Evolutionary conservation across 2,329 filamentous ascomycete genomes (phyloP), one percentile per base, ranked within the genome.

Genomic region (Apiospora marii): DNA sequence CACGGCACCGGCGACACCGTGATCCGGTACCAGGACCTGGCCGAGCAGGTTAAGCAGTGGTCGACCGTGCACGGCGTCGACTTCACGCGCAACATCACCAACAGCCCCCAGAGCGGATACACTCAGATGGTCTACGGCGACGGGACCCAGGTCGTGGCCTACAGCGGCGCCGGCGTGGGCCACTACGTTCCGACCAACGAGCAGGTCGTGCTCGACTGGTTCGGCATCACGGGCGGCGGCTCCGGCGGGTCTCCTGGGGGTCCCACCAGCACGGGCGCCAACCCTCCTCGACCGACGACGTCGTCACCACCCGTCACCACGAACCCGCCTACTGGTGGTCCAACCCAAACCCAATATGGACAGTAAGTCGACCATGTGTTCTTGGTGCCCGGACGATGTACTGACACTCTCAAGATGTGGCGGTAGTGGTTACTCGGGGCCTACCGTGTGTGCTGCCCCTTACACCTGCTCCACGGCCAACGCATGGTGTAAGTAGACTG

Each of bases 31-130:
- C 76, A 76, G 27, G 79, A 81, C 70, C 76, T 79, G 10, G 77
- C 75, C 8, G 81, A 82, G 72, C 75, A 77, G 7, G 73, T 82
- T 49, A 82, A 82, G 70, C 76, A 83, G 75, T 83, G 81, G 82
- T 79, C 79, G 19, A 78, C 80, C 10, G 81, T 87, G 3, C 80
- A 82, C 49, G 83, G 83, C 16, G 75, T 73, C 37, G 24, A 1
- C 37, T 70, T 74, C 13, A 48, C 69, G 4, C 72, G 58, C 13
- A 75, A 73, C 24, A 72, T 74, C 51, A 71, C 72, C 19, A 72
- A 74, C 69, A 74, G 70, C 24, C 76, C 77, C 53, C 48, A 72
- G 67, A 19, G 64, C 30, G 73, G 72, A 4, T 78, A 75, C 68
- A 77, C 75, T 4, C 72, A 74, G 46, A 75, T 76, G 70, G 72